Evolutionary conservation across 345 rosid genomes (phyloP).

Genomic region (Noccaea bulbosa): DNA sequence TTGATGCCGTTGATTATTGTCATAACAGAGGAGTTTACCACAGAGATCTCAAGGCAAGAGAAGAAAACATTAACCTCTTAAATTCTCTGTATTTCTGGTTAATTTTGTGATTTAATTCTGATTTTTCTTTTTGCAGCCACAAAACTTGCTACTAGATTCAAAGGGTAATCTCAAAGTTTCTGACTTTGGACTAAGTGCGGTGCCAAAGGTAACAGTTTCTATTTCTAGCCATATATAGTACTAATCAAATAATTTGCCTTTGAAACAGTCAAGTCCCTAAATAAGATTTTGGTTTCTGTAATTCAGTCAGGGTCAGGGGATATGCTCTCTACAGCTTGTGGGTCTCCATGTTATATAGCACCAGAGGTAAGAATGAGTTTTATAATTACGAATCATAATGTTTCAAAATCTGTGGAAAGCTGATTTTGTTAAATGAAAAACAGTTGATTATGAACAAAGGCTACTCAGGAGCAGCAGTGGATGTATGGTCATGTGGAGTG

Average conservation of each 20-base stretch:
- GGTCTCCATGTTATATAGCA: conserved; percentile 91
- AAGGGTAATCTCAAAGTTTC: conserved; percentile 85
- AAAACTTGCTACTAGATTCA: conserved; percentile 73
- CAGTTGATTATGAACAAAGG: conserved; percentile 79
- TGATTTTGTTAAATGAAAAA: conserved; percentile 23
- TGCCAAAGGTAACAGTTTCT: conserved; percentile 56
- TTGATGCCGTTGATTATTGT: conserved; percentile 85
- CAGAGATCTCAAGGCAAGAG: conserved; percentile 80
- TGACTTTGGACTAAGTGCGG: conserved; percentile 82
- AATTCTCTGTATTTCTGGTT: neutral
- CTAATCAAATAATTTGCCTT: neutral
- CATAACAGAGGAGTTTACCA: conserved; percentile 88
- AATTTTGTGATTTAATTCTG: conserved; percentile 1
- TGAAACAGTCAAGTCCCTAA: conserved; percentile 27
- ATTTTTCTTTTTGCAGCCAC: conserved; percentile 61
- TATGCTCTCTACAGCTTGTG: conserved; percentile 85
- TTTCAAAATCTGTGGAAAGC: conserved; percentile 18
- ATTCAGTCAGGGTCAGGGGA: conserved; percentile 79
- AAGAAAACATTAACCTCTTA: neutral
- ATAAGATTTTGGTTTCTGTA: conserved; percentile 13
- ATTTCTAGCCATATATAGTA: conserved; percentile 13
- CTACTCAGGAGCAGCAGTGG: conserved; percentile 86
- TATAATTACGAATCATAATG: neutral
- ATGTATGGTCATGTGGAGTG: conserved; percentile 94
- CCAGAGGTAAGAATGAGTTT: conserved; percentile 66